Percentiles rank a stretch among this genome's conserved stretches.
Evolutionary conservation across 306 rosid genomes (phyloP).

Genomic region (Fagus sylvatica): DNA sequence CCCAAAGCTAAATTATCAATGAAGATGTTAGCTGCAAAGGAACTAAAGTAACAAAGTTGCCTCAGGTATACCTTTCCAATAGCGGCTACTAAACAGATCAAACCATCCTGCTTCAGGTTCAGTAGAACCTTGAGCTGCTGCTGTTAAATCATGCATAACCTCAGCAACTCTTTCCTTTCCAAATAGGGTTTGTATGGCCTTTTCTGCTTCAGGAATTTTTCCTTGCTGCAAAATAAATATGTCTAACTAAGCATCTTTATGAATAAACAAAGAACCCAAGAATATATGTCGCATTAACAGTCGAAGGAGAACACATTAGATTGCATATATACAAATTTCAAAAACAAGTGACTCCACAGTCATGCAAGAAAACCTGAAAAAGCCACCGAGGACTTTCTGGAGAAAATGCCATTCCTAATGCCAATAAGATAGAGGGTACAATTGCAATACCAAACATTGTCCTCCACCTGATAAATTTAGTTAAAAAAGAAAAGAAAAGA

Average conservation of each 20-base stretch:
- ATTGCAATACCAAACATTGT: conserved; percentile 85
- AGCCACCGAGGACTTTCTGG: conserved; percentile 99
- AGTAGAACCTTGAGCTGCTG: conserved; percentile 72
- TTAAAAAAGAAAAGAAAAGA: background rate
- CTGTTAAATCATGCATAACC: conserved; percentile 60
- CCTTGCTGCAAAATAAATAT: conserved; percentile 74
- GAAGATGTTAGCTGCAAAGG: background rate
- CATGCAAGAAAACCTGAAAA: conserved; percentile 64
- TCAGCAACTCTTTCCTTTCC: conserved; percentile 84
- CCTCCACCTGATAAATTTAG: conserved; percentile 72
- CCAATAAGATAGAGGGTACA: conserved; percentile 86
- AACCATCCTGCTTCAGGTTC: conserved; percentile 98
- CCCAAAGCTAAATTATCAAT: background rate
- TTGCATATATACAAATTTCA: conserved; percentile 14
- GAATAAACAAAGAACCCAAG: conserved; percentile 12
- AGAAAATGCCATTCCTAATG: conserved; percentile 83
- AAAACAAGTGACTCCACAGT: conserved; percentile 12
- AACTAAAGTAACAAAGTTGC: conserved; percentile 8
- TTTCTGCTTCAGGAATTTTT: conserved; percentile 73
- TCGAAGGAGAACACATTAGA: background rate
- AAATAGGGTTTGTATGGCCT: conserved; percentile 59
- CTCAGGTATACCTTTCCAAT: conserved; percentile 68
- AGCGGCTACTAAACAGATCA: conserved; percentile 91
- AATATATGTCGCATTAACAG: conserved; percentile 13
- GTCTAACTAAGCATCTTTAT: conserved; percentile 13